Evolutionary conservation across 2,329 filamentous ascomycete species (phyloP), one percentile per base, ranked within the genome.

Genomic region (Samsoniella hepiali): DNA sequence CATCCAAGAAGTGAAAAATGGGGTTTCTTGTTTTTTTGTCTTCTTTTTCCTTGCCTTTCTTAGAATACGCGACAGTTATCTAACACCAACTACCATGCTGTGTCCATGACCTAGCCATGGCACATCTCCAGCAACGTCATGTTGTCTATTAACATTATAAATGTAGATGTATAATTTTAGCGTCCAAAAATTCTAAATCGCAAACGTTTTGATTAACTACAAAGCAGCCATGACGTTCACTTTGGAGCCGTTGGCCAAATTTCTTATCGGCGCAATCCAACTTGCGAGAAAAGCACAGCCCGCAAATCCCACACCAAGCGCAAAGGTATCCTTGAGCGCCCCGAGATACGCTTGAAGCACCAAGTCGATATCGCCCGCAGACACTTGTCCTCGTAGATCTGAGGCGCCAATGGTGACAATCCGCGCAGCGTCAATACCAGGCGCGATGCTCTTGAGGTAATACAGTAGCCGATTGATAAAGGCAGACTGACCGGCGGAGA

Each of bases 281-380:
- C 57, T 59, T n/a, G 57, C 57, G 22, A 59, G 44, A 31, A 59
- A 59, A 10, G 57, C 57, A n/a, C 57, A 59, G 32, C 44, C 57
- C 2, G 57, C 57, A 51, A 59, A 49, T 9, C 44, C 57, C 11
- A 51, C 36, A 17, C 57, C 57, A 38, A 59, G 47, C 8, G 47
- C 44, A 32, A 59, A 59, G 22, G 57, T 49, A 31, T 59, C 58
- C 40, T 44, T 61, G 9, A 61, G 44, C 1, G 42, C 47, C 10
- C 36, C 49, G 1, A 51, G 45, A 45, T 61, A 61, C 3, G 58
- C 45, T n/a, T 32, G 58, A 17, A 61, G 47, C 11, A 61, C 47
- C 1, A 13, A 15, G 11, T 49, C 57, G 11, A 59, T 49, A 2
- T 49, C 36, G 2, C 22, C 34, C 13, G 22, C 7, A n/a, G 57